Base-by-base conservation (phyloP, 352 stramenopile genomes). In the Globisporangium cederbergense region DNA sequence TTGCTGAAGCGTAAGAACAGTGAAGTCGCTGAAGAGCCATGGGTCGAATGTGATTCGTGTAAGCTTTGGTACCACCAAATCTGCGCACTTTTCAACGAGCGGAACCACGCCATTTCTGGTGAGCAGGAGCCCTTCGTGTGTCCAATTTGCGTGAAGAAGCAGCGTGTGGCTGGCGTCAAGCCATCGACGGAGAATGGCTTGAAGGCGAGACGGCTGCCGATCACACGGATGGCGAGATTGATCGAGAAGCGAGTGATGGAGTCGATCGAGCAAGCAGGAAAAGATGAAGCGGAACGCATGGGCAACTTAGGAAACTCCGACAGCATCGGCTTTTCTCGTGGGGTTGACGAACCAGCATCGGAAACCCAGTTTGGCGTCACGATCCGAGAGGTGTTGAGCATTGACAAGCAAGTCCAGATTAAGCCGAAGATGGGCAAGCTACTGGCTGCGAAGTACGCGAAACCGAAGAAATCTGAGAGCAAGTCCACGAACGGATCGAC, bases 61-160 rank as follows among this genome's bases (percentile, higher is more conserved):
- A 97, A 99, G 57, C 72, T 98, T 34, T 99, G 97, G 97, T 98
- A 99, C 50, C 98, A 99, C 76, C 97, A 99, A 66, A 99, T 99
- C 67, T 99, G 98, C 75, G 97, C 96, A 34, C 84, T 99, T 11
- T 99, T 99, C 76, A 99, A 99, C 73, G 97, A 97, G 64, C 83
- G 97, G 2, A 98, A 99, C 66, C 98, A 99, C 73, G 95, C 96
- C 0, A 95, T 95, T 43, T 95, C 87, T 13, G 87, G 87, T 2
- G 87, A 95, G 61, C 87, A 95, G 64, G 83, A 95, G 63, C 81
- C 82, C 11, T 95, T 95, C 47, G 87, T 95, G 56, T 95, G 87
- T 38, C 87, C 87, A 4, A 90, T 95, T 60, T 95, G 87, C 66
- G 84, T 92, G 20, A 90, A 91, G 62, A 95, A 95, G 67, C 80